Conservation (phyloP, 768 basidiomycete species). For the Lactarius hengduanensis region DNA sequence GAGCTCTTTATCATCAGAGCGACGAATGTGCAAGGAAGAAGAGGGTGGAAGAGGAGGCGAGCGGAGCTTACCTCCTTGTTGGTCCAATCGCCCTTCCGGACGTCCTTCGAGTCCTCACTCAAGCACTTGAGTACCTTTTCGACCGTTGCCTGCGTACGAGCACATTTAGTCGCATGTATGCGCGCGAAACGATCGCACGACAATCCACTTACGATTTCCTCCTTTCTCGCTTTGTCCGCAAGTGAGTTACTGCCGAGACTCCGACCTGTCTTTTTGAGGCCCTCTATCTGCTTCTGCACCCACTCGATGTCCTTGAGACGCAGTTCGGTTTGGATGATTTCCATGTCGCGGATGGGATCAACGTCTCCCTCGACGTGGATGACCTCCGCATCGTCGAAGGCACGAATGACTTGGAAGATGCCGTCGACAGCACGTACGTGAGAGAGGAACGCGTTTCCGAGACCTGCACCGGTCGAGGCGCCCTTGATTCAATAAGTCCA, state of each 20-base stretch:
- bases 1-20: slow-evolving; percentile 75
- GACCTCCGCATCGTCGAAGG: slow-evolving; percentile 99
- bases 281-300: slow-evolving; percentile 89
- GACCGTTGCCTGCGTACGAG: slow-evolving; percentile 59
- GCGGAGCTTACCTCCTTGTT: slow-evolving; percentile 86
- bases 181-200: background rate
- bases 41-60: slow-evolving; percentile 9
- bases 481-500: slow-evolving; percentile 48
- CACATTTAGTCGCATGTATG: background rate
- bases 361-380: slow-evolving; percentile 99
- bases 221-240: slow-evolving; percentile 94
- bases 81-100: slow-evolving; percentile 90
- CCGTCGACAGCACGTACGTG: slow-evolving; percentile 98
- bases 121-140: slow-evolving; percentile 83
- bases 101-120: slow-evolving; percentile 80
- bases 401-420: slow-evolving; percentile 97
- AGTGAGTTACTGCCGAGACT: slow-evolving; percentile 72
- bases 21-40: slow-evolving; percentile 12
- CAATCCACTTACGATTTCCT: slow-evolving; percentile 73
- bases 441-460: slow-evolving; percentile 96
- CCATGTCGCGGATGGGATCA: slow-evolving; percentile 94
- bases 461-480: slow-evolving; percentile 95
- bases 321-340: slow-evolving; percentile 92
- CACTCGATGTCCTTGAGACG: slow-evolving; percentile 98
- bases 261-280: slow-evolving; percentile 69